phyloP scores from a whole-genome alignment of 1,284 basidiomycete species.

The Pyrrhoderma noxium region DNA sequence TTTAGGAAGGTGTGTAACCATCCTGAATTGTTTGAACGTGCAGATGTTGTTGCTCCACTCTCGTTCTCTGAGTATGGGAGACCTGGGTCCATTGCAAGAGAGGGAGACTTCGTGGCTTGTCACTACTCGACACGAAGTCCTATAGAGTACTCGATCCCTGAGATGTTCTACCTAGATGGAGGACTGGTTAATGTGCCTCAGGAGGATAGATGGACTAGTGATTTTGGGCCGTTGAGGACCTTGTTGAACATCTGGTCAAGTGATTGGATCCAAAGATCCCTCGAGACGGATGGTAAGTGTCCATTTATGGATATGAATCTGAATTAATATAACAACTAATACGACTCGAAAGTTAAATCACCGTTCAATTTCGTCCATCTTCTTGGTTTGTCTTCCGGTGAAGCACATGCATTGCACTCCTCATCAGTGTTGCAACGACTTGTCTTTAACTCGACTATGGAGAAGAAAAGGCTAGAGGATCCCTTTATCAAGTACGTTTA shows the following conservation, averaged over 20 bases:
- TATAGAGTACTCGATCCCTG: conserved; percentile 75
- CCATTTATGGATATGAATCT: background rate
- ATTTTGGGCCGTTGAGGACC: conserved; percentile 44
- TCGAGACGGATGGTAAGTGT: conserved; percentile 57
- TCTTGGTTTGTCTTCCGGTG: conserved; percentile 52
- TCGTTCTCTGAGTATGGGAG: conserved; percentile 82
- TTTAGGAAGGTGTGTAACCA: conserved; percentile 99
- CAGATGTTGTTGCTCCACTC: conserved; percentile 91
- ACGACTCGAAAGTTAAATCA: conserved; percentile 30
- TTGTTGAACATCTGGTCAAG: conserved; percentile 91
- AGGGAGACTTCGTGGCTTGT: conserved; percentile 78
- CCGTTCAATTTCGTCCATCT: conserved; percentile 78
- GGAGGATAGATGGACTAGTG: conserved; percentile 29
- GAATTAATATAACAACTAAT: background rate
- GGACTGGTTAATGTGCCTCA: conserved; percentile 67
- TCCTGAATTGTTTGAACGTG: conserved; percentile 96
- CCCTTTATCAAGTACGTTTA: conserved; percentile 42
- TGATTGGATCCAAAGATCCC: conserved; percentile 71
- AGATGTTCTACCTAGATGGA: conserved; percentile 73
- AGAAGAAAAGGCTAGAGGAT: conserved; percentile 36
- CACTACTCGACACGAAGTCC: conserved; percentile 85
- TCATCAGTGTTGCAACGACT: conserved; percentile 50
- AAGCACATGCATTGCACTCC: conserved; percentile 55
- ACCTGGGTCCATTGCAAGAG: conserved; percentile 75
- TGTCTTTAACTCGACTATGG: conserved; percentile 41